Percentiles rank a stretch among this genome's conserved stretches.
Conservation (phyloP, 352 stramenopile species). For the Globisporangium okanoganense region DNA sequence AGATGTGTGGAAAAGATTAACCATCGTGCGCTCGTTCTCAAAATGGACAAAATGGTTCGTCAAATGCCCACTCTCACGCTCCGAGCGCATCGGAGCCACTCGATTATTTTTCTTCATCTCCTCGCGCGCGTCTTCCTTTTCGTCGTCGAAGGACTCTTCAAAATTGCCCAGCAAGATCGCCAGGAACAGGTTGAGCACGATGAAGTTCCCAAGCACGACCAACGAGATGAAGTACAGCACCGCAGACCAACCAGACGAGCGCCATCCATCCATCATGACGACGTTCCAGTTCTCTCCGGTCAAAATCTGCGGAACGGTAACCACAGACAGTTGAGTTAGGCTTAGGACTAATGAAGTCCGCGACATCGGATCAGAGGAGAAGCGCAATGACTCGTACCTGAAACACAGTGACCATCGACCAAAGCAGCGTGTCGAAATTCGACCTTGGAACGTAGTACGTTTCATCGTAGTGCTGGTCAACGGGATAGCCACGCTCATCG, state of each 20-base stretch:
- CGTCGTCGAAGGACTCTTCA: constrained; percentile 60
- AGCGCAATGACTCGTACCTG: constrained; percentile 30
- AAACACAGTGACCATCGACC: constrained; percentile 71
- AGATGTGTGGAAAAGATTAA: constrained; percentile 3
- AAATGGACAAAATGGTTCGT: background rate
- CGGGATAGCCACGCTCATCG: constrained; percentile 51
- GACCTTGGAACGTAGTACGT: constrained; percentile 43
- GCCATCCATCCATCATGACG: constrained; percentile 88
- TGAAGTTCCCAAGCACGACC: constrained; percentile 86
- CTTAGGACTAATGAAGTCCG: background rate
- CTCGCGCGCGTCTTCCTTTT: constrained; percentile 34
- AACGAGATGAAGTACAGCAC: constrained; percentile 82
- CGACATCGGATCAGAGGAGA: too few species aligned
- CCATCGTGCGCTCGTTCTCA: constrained; percentile 7
- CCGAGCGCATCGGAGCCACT: constrained; percentile 16
- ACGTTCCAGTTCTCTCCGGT: constrained; percentile 92
- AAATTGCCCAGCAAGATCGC: constrained; percentile 91
- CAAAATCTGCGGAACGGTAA: constrained; percentile 64
- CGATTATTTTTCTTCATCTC: constrained; percentile 31
- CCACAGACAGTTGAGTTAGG: background rate
- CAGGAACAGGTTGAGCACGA: constrained; percentile 91
- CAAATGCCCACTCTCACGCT: background rate
- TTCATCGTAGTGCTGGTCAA: constrained; percentile 25
- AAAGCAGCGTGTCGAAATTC: constrained; percentile 71
- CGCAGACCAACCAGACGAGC: constrained; percentile 49